Evolutionary conservation across 768 basidiomycete genomes (phyloP).

Genomic region (Rossbeevera mucosa): DNA sequence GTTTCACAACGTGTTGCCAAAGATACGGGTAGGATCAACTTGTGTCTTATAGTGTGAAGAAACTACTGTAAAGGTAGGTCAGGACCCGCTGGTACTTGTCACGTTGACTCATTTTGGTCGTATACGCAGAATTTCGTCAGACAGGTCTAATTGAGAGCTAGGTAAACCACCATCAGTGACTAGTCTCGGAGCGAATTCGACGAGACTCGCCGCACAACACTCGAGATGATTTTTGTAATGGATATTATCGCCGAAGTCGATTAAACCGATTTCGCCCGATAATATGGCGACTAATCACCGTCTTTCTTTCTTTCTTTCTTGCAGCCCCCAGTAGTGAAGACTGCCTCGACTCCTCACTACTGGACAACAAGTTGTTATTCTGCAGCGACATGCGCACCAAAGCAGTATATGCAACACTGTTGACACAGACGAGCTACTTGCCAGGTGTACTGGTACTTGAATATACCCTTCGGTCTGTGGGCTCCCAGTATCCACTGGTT

Average conservation of each 20-base stretch:
- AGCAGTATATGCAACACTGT: constrained; percentile 69
- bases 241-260: not conserved
- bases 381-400: constrained; percentile 32
- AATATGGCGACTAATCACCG: not conserved
- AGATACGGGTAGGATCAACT: too few species aligned
- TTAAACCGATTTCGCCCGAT: not conserved
- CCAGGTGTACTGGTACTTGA: constrained; percentile 55
- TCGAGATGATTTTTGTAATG: not conserved
- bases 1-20: too few species aligned
- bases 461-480: constrained; percentile 45
- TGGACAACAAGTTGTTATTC: not conserved
- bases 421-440: constrained; percentile 63
- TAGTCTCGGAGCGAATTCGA: too few species aligned
- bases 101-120: too few species aligned
- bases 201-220: too few species aligned
- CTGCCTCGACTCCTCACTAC: not conserved
- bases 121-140: too few species aligned
- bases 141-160: too few species aligned
- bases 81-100: too few species aligned
- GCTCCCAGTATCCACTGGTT: constrained; percentile 67
- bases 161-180: too few species aligned
- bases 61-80: too few species aligned
- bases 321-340: not conserved
- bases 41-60: too few species aligned
- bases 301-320: not conserved